Base-by-base conservation (phyloP, 345 rosid species). In the Carallia brachiata region DNA sequence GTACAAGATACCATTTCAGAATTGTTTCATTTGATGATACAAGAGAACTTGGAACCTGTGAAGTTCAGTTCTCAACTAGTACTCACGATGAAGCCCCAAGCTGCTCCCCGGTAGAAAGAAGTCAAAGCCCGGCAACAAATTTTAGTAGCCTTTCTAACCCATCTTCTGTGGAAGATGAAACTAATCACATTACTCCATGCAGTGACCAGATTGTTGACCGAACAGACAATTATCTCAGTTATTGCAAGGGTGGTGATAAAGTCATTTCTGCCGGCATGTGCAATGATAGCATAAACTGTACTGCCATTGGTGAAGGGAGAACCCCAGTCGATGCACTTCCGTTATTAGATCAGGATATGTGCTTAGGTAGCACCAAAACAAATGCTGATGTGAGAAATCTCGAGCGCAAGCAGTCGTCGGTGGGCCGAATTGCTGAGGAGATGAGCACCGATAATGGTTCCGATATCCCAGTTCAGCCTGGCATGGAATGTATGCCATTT, bases 81-180 rank as follows among this genome's bases (percentile, higher is more conserved):
- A 32, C 67, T 44, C 78, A 75, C 71, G 87, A 80, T 59, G 85
- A 79, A 76, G 81, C 78, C 67, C 74, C 75, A 0, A 86, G 85
- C 71, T 77, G 80, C 72, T 70, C 72, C 0, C 69, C 68, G 16
- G 80, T 76, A 4, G 98, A 89, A 83, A 86, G 96, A 86, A 88
- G 97, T 59, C 97, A 88, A 73, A 94, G 97, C 79, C 97, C 97
- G 9, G 77, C 82, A n/a, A 94, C 98, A 54, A 88, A 90, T 71
- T 89, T 95, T 80, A 94, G 97, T 74, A 91, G 91, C 72, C 86
- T 94, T 77, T 92, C 89, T 62, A 88, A 85, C 77, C 96, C 98
- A 54, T 92, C 93, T 10, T 88, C 96, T 0, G 94, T 84, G 31
- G 89, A 95, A 79, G 98, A 92, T 74, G 99, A 95, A 79, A 85